Evolutionary conservation across 2,329 filamentous ascomycete species (phyloP).

Genomic region (Fusarium citri): DNA sequence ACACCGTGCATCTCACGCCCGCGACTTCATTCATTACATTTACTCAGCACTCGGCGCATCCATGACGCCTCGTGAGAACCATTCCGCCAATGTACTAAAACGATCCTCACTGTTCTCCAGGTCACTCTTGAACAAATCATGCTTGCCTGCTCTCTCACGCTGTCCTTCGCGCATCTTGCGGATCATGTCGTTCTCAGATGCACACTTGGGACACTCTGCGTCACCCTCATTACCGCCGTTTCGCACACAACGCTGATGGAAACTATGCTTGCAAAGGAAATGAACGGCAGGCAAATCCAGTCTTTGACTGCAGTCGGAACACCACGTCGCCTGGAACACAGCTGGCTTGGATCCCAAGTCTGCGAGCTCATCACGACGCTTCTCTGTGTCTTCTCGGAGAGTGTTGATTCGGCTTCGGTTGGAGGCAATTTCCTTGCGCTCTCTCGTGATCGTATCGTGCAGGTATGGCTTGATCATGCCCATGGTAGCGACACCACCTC

Average conservation of each 20-base stretch:
- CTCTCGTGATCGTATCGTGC: slow-evolving; percentile 85
- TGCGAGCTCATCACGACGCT: slow-evolving; percentile 81
- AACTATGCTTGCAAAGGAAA: slow-evolving; percentile 96
- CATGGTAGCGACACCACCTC: slow-evolving; percentile 84
- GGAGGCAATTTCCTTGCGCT: slow-evolving; percentile 82
- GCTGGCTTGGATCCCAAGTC: slow-evolving; percentile 83
- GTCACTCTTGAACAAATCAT: slow-evolving; percentile 89
- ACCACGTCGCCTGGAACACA: slow-evolving; percentile 91
- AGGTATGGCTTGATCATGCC: slow-evolving; percentile 97
- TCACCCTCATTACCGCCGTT: slow-evolving; percentile 66
- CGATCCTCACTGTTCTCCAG: slow-evolving; percentile 81
- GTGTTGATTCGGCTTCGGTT: slow-evolving; percentile 86
- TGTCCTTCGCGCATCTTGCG: slow-evolving; percentile 87
- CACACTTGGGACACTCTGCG: slow-evolving; percentile 88
- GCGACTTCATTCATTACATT: slow-evolving; percentile 2
- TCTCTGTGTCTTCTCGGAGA: slow-evolving; percentile 84
- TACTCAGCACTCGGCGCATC: slow-evolving; percentile 54
- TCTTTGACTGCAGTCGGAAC: slow-evolving; percentile 80
- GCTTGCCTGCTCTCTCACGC: slow-evolving; percentile 84
- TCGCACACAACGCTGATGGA: slow-evolving; percentile 88
- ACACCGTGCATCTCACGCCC: slow-evolving; percentile 23
- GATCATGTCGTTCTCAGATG: slow-evolving; percentile 86
- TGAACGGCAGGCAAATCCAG: slow-evolving; percentile 92
- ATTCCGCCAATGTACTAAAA: slow-evolving; percentile 92
- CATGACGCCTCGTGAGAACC: slow-evolving; percentile 96